These are phyloP conservation scores for Talaromyces ruber DNA, from an alignment of 495 filamentous ascomycete genomes.

Conservation along the genomic window DNA sequence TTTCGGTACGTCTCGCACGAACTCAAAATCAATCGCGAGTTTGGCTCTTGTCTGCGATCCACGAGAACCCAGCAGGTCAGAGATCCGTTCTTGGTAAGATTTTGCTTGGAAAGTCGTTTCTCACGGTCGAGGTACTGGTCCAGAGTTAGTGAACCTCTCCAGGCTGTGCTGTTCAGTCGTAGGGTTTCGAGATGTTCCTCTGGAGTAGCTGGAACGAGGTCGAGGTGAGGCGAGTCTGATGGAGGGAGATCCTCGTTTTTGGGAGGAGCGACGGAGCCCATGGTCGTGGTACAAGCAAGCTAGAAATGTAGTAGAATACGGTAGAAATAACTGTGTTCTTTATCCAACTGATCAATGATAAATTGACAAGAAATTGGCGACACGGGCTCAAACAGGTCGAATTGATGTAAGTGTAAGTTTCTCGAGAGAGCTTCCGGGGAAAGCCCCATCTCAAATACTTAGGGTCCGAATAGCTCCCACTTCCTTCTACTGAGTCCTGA, in stretches of 20 bases:
- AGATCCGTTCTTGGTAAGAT: slow-evolving; percentile 61
- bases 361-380: background rate
- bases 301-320: background rate
- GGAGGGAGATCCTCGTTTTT: slow-evolving; percentile 36
- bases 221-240: slow-evolving; percentile 50
- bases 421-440: background rate
- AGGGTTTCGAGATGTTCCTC: slow-evolving; percentile 56
- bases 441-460: background rate
- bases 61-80: slow-evolving; percentile 84
- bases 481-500: background rate
- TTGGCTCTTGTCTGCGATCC: slow-evolving; percentile 37
- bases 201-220: slow-evolving; percentile 59
- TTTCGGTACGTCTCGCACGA: slow-evolving; percentile 83
- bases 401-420: background rate
- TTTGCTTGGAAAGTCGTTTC: slow-evolving; percentile 54
- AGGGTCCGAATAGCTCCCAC: background rate
- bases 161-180: slow-evolving; percentile 58
- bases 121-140: slow-evolving; percentile 75
- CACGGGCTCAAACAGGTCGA: background rate
- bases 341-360: background rate
- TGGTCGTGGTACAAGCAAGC: background rate
- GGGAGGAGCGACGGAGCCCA: slow-evolving; percentile 5
- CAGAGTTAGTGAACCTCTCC: slow-evolving; percentile 59
- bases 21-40: slow-evolving; percentile 55
- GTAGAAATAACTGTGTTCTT: background rate